These are phyloP conservation scores for Tulasnella sp. DNA, from an alignment of 768 basidiomycete species.

Conservation along the genomic window DNA sequence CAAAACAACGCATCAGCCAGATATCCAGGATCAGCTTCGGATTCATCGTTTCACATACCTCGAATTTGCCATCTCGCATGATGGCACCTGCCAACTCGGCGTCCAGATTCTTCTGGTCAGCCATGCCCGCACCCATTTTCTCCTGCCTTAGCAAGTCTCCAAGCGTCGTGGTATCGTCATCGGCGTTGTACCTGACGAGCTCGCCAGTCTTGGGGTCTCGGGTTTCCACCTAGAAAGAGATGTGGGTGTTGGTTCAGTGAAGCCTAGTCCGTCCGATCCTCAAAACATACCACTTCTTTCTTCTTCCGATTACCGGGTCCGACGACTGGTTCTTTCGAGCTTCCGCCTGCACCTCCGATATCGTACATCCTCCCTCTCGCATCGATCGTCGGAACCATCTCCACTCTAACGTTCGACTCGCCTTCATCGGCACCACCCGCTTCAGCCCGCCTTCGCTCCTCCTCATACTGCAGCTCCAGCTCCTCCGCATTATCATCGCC, in stretches of 20 bases:
- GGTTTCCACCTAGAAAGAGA: slow-evolving; percentile 70
- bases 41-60: slow-evolving; percentile 53
- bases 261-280: neutral
- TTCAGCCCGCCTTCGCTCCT: slow-evolving; percentile 53
- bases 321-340: slow-evolving; percentile 51
- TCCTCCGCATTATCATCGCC: slow-evolving; percentile 72
- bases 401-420: slow-evolving; percentile 57
- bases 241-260: neutral
- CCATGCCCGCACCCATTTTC: slow-evolving; percentile 81
- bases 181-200: slow-evolving; percentile 82
- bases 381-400: slow-evolving; percentile 89
- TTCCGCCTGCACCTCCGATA: slow-evolving; percentile 64
- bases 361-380: slow-evolving; percentile 85
- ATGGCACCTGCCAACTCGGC: slow-evolving; percentile 87
- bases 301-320: slow-evolving; percentile 76
- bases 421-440: slow-evolving; percentile 41
- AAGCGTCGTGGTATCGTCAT: slow-evolving; percentile 84
- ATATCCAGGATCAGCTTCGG: neutral
- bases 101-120: slow-evolving; percentile 91
- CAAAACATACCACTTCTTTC: slow-evolving; percentile 62
- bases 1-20: neutral
- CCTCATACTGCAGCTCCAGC: slow-evolving; percentile 86
- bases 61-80: slow-evolving; percentile 83
- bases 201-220: slow-evolving; percentile 91
- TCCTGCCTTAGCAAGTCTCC: slow-evolving; percentile 92